Conservation (phyloP, 2,329 filamentous ascomycete species). For the Lasiodiplodia gonubiensis region DNA sequence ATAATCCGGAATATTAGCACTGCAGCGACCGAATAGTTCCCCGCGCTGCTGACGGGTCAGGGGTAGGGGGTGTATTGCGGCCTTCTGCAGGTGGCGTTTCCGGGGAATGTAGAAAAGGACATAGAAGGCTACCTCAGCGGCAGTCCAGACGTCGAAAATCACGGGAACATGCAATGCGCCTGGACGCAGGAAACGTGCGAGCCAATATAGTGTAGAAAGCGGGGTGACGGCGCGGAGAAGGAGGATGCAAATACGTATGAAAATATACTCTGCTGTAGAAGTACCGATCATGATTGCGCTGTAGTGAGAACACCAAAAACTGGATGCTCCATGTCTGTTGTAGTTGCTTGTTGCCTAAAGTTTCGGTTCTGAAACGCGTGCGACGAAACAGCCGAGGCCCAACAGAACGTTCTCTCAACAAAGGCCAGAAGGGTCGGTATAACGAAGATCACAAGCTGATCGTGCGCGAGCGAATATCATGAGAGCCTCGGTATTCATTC, state of each 20-base stretch:
- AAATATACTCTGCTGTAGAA: slow-evolving; percentile 47
- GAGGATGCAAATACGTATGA: slow-evolving; percentile 57
- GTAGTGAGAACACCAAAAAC: background rate
- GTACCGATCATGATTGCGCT: slow-evolving; percentile 48
- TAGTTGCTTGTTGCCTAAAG: background rate
- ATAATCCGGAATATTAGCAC: slow-evolving; percentile 60
- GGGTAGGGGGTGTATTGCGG: slow-evolving; percentile 57
- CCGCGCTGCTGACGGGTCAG: slow-evolving; percentile 56
- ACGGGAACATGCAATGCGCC: slow-evolving; percentile 37
- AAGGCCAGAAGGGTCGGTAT: background rate
- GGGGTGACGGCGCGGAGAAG: slow-evolving; percentile 58
- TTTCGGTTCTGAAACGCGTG: background rate
- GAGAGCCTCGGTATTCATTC: no score
- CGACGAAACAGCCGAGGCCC: background rate
- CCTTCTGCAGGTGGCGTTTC: slow-evolving; percentile 57
- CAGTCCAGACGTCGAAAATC: slow-evolving; percentile 52
- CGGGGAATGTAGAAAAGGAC: slow-evolving; percentile 60
- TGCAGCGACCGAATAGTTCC: slow-evolving; percentile 63
- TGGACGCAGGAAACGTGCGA: slow-evolving; percentile 45
- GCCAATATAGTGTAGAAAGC: slow-evolving; percentile 54
- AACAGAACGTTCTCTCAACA: background rate
- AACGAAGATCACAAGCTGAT: background rate
- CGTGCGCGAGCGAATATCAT: background rate
- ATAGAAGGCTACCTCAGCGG: slow-evolving; percentile 62
- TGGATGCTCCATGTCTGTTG: background rate